Conservation (phyloP, 2,329 filamentous ascomycete genomes). For the Ophiostoma fasciatum region DNA sequence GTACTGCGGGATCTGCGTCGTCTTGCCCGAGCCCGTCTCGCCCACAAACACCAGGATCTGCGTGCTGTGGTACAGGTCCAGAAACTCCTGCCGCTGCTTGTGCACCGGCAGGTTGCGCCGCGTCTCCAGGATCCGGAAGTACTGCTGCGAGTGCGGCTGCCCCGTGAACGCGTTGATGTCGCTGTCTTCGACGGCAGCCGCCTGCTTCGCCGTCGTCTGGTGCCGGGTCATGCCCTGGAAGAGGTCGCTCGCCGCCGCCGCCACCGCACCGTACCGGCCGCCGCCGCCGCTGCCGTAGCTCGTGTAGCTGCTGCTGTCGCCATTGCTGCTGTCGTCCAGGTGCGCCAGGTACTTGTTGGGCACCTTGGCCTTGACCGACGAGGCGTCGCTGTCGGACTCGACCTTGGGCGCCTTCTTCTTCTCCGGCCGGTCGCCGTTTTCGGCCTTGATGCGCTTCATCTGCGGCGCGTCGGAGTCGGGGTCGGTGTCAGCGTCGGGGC, state of each 20-base stretch:
- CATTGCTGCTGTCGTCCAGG: constrained; percentile 9
- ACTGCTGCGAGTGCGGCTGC: constrained; percentile 59
- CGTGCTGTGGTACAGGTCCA: constrained; percentile 79
- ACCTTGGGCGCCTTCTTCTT: constrained; percentile 6
- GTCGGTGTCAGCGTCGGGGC: no score
- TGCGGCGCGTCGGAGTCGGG: constrained; percentile 15
- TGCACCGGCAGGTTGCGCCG: constrained; percentile 81
- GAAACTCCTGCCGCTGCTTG: constrained; percentile 86
- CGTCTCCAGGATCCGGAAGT: constrained; percentile 77
- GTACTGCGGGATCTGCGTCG: constrained; percentile 96
- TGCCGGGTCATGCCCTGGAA: constrained; percentile 61
- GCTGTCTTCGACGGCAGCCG: constrained; percentile 60
- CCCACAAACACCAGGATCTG: constrained; percentile 98
- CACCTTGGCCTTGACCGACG: constrained; percentile 1
- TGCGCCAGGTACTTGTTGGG: neutral
- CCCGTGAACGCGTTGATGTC: constrained; percentile 78
- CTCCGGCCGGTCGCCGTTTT: constrained; percentile 7
- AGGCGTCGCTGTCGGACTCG: constrained; percentile 6
- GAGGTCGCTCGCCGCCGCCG: constrained; percentile 24
- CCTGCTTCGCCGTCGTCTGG: constrained; percentile 63
- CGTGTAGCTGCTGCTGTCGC: constrained; percentile 4
- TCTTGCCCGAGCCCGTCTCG: constrained; percentile 98
- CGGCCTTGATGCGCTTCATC: constrained; percentile 18
- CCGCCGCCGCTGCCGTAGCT: neutral
- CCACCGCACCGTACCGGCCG: neutral